Evolutionary conservation across 2,329 filamentous ascomycete genomes (phyloP).

Genomic region (Pseudophaeomoniella oleicola): DNA sequence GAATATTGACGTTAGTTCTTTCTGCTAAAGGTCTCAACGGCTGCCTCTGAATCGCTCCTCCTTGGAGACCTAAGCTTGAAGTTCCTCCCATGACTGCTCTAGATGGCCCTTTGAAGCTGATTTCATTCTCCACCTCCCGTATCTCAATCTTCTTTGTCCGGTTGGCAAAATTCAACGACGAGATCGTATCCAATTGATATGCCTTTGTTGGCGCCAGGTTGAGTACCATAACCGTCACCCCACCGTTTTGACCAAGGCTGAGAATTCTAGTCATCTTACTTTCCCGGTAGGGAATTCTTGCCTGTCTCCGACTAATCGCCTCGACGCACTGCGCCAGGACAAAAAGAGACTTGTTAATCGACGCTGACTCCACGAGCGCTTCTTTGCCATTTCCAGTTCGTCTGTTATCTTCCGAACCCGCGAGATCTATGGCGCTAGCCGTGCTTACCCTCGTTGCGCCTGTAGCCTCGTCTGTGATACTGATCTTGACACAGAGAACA

Average conservation of each 20-base stretch:
- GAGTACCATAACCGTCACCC: conserved; percentile 89
- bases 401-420: conserved; percentile 89
- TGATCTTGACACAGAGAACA: conserved; percentile 78
- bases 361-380: conserved; percentile 82
- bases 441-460: conserved; percentile 58
- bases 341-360: conserved; percentile 95
- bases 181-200: conserved; percentile 86
- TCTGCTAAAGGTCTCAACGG: conserved; percentile 65
- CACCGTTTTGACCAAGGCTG: conserved; percentile 84
- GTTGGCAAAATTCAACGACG: conserved; percentile 87
- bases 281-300: conserved; percentile 79
- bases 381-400: conserved; percentile 89
- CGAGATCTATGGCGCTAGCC: conserved; percentile 85
- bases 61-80: conserved; percentile 7
- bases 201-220: conserved; percentile 84
- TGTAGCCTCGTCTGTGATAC: conserved; percentile 44
- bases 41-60: conserved; percentile 44
- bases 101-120: conserved; percentile 66
- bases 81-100: conserved; percentile 31
- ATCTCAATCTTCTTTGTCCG: conserved; percentile 93
- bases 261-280: conserved; percentile 96
- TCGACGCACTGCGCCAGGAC: conserved; percentile 91
- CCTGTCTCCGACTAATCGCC: conserved; percentile 64
- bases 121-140: conserved; percentile 88
- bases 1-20: conserved; percentile 56